phyloP scores from a whole-genome alignment of 257 asterid species.

The Gentiana straminea region DNA sequence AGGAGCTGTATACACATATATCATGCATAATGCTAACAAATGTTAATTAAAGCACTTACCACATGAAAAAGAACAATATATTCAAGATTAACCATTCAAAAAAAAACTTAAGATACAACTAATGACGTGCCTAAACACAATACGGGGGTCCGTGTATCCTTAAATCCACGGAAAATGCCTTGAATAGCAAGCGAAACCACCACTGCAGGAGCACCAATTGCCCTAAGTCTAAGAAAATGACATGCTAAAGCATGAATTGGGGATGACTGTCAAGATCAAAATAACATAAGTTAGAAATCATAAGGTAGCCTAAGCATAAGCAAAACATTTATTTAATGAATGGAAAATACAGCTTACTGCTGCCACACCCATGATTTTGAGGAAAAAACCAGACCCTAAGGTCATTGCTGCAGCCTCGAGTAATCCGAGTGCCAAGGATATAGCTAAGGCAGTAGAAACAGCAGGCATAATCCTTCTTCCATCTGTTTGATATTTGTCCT shows the following conservation, averaged over 20 bases:
- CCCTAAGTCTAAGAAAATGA: constrained; percentile 35
- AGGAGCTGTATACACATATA: too few species aligned
- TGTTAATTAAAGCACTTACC: too few species aligned
- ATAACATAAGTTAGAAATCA: neutral
- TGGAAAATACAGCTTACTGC: constrained; percentile 7
- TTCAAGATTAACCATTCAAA: too few species aligned
- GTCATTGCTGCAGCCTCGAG: constrained; percentile 28
- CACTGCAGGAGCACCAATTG: constrained; percentile 43
- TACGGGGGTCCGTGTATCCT: constrained; percentile 33
- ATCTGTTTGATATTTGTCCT: constrained; percentile 6
- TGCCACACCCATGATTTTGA: constrained; percentile 26
- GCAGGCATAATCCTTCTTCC: constrained; percentile 19
- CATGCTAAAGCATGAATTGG: constrained; percentile 28
- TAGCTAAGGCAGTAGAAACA: constrained; percentile 28
- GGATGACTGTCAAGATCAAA: constrained; percentile 20
- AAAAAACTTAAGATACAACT: neutral
- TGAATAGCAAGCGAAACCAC: constrained; percentile 33
- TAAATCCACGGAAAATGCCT: constrained; percentile 38
- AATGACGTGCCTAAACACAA: constrained; percentile 30
- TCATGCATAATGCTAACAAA: too few species aligned
- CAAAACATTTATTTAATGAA: too few species aligned
- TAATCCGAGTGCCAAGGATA: constrained; percentile 23
- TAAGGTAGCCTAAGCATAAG: too few species aligned
- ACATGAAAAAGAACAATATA: too few species aligned
- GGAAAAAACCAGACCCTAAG: constrained; percentile 22